Percentiles rank a stretch among this genome's conserved stretches.
phyloP scores from a whole-genome alignment of 164 flowering plant genomes.

The Vitis rupestris region DNA sequence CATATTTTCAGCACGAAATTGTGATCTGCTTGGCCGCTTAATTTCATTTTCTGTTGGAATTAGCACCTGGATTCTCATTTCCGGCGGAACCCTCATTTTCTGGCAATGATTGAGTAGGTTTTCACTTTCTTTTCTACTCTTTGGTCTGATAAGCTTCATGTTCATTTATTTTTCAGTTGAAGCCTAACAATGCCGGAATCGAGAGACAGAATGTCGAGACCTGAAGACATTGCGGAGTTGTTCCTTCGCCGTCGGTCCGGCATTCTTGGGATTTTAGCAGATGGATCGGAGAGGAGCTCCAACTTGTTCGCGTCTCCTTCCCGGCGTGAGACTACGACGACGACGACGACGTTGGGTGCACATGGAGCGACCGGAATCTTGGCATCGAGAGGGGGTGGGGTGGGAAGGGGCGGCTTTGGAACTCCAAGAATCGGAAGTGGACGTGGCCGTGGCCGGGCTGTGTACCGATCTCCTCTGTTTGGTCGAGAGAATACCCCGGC shows the following conservation, averaged over 20 bases:
- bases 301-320: slow-evolving; percentile 16
- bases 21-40: too few species aligned
- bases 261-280: slow-evolving; percentile 4
- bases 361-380: background rate
- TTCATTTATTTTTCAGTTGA: background rate
- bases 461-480: slow-evolving; percentile 9
- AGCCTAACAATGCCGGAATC: slow-evolving; percentile 40
- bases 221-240: slow-evolving; percentile 25
- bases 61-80: background rate
- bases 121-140: background rate
- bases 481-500: slow-evolving; percentile 32
- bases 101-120: background rate
- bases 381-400: slow-evolving; percentile 10
- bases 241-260: slow-evolving; percentile 23
- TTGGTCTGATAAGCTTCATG: background rate
- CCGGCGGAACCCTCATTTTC: background rate
- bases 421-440: slow-evolving; percentile 17
- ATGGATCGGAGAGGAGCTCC: slow-evolving; percentile 13
- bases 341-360: background rate
- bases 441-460: slow-evolving; percentile 17
- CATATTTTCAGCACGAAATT: background rate
- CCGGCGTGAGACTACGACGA: background rate
- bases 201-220: slow-evolving; percentile 43
- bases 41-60: background rate
- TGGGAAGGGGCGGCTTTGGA: slow-evolving; percentile 25